Conservation (phyloP, 2,329 filamentous ascomycete genomes). For the Keithomyces neogunnii region DNA sequence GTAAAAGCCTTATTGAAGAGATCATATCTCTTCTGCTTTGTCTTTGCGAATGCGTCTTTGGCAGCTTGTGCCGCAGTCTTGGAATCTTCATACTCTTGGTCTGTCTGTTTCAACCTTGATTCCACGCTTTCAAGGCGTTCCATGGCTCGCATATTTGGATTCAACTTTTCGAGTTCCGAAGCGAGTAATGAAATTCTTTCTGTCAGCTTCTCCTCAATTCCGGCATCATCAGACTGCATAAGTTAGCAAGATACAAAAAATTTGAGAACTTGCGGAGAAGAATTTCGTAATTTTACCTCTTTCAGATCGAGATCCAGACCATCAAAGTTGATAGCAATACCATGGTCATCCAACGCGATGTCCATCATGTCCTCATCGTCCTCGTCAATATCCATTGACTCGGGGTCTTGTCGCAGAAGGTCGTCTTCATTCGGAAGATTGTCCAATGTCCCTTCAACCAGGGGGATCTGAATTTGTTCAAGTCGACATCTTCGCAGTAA, state of each 20-base stretch:
- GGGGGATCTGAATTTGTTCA: slow-evolving; percentile 82
- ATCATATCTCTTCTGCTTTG: slow-evolving; percentile 77
- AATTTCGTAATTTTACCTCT: slow-evolving; percentile 43
- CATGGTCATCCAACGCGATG: slow-evolving; percentile 74
- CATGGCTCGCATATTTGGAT: slow-evolving; percentile 92
- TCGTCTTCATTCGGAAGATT: slow-evolving; percentile 81
- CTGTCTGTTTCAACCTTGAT: slow-evolving; percentile 70
- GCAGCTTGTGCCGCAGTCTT: slow-evolving; percentile 65
- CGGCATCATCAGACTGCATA: slow-evolving; percentile 60
- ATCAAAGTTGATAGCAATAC: slow-evolving; percentile 82
- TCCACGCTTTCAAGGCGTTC: slow-evolving; percentile 85
- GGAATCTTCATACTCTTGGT: slow-evolving; percentile 83
- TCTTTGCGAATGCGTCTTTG: slow-evolving; percentile 72
- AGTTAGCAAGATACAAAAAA: slow-evolving; percentile 19
- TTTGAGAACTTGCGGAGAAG: background rate
- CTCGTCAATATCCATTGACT: slow-evolving; percentile 86
- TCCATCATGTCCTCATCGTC: slow-evolving; percentile 53
- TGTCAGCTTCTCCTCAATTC: slow-evolving; percentile 65
- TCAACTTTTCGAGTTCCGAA: slow-evolving; percentile 81
- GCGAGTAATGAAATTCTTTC: slow-evolving; percentile 70
- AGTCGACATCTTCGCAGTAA: slow-evolving; percentile 84
- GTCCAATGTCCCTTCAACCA: slow-evolving; percentile 70
- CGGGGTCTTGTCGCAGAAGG: slow-evolving; percentile 65
- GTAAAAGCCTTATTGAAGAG: slow-evolving; percentile 92
- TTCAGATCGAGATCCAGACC: slow-evolving; percentile 75